Evolutionary conservation across 495 filamentous ascomycete species (phyloP), one percentile per base, ranked within the genome.

Genomic region (Trichodelitschia bisporula): DNA sequence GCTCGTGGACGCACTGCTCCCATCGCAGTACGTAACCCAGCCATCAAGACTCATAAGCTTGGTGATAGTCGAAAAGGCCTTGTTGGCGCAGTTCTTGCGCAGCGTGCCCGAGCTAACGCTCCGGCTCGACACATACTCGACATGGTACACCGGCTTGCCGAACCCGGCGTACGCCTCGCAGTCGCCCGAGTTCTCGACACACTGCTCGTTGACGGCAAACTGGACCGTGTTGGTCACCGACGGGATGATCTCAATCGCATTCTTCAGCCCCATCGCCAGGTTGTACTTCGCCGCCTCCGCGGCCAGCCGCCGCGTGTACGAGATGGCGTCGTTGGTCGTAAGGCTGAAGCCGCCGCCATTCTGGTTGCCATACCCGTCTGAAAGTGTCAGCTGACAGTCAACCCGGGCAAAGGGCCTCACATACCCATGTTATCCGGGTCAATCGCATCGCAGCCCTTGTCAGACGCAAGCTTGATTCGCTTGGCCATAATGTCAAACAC

Each of bases 341-440:
- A 77, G 48, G 4, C 40, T 44, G 18, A 77, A 45, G 0, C 68
- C 70, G 35, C n/a, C n/a, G n/a, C n/a, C 69, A 36, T 64, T 66
- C 0, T 59, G 35, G 32, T 63, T 62, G 34, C 59, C 56, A 31
- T 56, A 29, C 9, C 10, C 20, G 6, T 20, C 11, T 54, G 29
- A n/a, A 24, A n/a, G n/a, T 6, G 21, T 24, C 6, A 24, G n/a
- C 21, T 24, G 6, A 14, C 15, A 5, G 19, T 3, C 20, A n/a
- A 13, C 8, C 35, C 42, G 12, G 36, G 45, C 54, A 35, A 71
- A 76, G 1, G n/a, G n/a, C n/a, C n/a, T n/a, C n/a, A n/a, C n/a
- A 57, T 72, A 37, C 77, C 73, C 6, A 77, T 56, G 37, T 79
- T 79, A 37, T 79, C 73, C 1, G 72, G 69, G 38, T 79, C 72